Evolutionary conservation across 1,284 basidiomycete species (phyloP), one percentile per base, ranked within the genome.

Genomic region (Rhodotorula glutinis): DNA sequence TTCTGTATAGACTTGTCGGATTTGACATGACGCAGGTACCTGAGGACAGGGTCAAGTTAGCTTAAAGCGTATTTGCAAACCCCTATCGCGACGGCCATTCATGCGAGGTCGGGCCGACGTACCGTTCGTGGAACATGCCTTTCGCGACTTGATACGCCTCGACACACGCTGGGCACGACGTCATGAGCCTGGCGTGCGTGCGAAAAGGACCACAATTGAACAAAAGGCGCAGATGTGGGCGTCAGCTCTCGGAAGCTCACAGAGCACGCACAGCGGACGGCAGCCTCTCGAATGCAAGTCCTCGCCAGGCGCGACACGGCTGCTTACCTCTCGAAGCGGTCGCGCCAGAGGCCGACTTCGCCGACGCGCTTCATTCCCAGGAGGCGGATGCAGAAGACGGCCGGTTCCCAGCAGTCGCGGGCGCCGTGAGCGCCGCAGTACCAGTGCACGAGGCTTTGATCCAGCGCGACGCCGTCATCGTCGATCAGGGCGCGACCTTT

Each of bases 361-460:
- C 58, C 64, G 16, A 60, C 38, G 29, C 53, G 49, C 64, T 71
- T 73, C 63, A 68, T 68, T 25, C 63, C 64, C 46, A 73, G 41
- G 16, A 73, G 62, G 2, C 71, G 40, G 4, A 66, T 60, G 44
- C 67, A 60, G 19, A 70, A 68, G 23, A 63, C 63, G 5, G 64
- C 63, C 10, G 68, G 55, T n/a, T 67, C 62, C 69, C 69, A 71
- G 60, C 68, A 71, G n/a, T n/a, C 62, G 25, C 54, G 49, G 2
- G 69, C 66, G 4, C 71, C 71, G 2, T 40, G 59, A n/a, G 58
- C 53, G 17, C 71, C 71, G 43, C 71, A 73, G 60, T 58, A 73
- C 69, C 69, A 73, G 52, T 73, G 71, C 17, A 73, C 71, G 23
- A 69, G 27, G 10, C 13, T 29, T 7, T 27, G 30, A 2, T 59